Base-by-base conservation (phyloP, 192 early-diverging fungal genomes). In the Spizellomyces sp. region DNA sequence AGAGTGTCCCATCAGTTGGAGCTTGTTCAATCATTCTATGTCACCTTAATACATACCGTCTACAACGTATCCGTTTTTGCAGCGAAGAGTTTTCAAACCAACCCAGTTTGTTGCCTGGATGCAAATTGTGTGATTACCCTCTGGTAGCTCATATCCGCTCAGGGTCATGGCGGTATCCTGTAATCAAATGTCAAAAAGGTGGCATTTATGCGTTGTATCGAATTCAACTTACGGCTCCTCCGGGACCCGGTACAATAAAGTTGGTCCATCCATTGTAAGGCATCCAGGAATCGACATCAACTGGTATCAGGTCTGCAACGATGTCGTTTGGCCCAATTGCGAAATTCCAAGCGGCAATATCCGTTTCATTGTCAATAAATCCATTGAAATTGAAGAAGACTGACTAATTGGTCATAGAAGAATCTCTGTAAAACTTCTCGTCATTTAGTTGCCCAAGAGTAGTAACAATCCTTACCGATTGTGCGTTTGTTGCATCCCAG, bases 41-140 rank as follows among this genome's bases (percentile, higher is more conserved):
- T 36, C 27, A 36, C 27, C 27, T 36, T 0, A 36, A 36, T 36
- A 36, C 27, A 36, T 68, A 36, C 5, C 9, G 45, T 68, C 66
- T 1, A 68, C 54, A 10, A 68, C 12, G 19, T 68, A 68, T 5
- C 66, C 66, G 12, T 21, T 17, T 9, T 1, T 5, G 66, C 66
- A 68, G 27, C 8, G 6, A 5, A 57, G 19, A 0, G 66, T 10
- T 41, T 57, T 8, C 19, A 58, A 14, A 22, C 66, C 66, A 10
- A 68, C 66, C 7, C 14, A 68, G 43, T 68, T 68, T 6, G 48
- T 58, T 6, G 36, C 50, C 22, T 68, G 66, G 0, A 68, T 41
- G 55, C 66, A 68, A 6, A 68, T 41, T 5, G 66, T 68, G 55
- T 68, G 66, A 68, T 68, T 68, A 15, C 66, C 66, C 58, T 43